Evolutionary conservation across 140 eudicot genomes (phyloP), one percentile per base, ranked within the genome.

Genomic region (Cichorium intybus): DNA sequence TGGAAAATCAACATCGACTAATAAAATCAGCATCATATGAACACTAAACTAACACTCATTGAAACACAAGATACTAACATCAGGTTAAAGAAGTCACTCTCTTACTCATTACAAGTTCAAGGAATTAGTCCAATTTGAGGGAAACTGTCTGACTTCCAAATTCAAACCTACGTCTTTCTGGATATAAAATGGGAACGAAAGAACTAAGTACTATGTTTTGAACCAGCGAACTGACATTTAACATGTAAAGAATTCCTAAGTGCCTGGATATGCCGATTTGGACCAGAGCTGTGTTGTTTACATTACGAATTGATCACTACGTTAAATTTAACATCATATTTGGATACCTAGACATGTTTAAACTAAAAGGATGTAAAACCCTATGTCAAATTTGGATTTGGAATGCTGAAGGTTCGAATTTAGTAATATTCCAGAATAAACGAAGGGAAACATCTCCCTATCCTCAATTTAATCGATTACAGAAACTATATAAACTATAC

Each of bases 311-410:
- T 14, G 8, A 39, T 12, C 5, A 39, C 17, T 39, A 11, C 16
- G 12, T 1, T 12, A 3, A 39, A 39, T 39, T 1, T 0, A 39
- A 3, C 17, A 12, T 39, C 46, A 39, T 0, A 39, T 39, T 39
- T 7, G 11, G 9, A 39, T 39, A 39, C 10, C 46, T 39, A 39
- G 11, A 39, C 46, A 7, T 12, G 5, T 12, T 39, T 39, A 12
- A 39, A 43, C 49, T 15, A 0, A 60, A 12, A 22, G 14, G 14
- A 8, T n/a, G 45, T 48, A 68, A 12, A 68, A 68, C 46, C 73
- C 64, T 24, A 24, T 6, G 41, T 24, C 47, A 39, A 53, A 35
- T 33, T 14, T 14, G 39, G 35, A 34, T 24, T 45, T 16, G 18
- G 11, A 46, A 48, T 27, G 31, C 6, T 6, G 20, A 9, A 23